These are phyloP conservation scores for Yarrowia keelungensis DNA, from an alignment of 805 yeast genomes.

Conservation along the genomic window DNA sequence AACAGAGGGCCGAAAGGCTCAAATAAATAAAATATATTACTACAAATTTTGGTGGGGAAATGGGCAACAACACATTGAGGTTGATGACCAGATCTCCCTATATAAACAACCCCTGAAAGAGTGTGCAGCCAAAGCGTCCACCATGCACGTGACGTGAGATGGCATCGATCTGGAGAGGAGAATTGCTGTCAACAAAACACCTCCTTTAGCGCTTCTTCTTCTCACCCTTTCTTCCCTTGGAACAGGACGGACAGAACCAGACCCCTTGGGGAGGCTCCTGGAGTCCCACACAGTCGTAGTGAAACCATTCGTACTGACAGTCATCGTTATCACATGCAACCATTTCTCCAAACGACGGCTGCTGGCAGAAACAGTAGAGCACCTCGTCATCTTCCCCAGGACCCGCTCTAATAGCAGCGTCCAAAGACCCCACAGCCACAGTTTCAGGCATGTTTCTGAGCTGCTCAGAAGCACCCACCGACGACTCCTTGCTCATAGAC, in stretches of 20 bases:
- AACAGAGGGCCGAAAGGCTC: too few relatives aligned
- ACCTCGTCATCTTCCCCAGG: slow-evolving; percentile 68
- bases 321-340: slow-evolving; percentile 92
- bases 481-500: slow-evolving; percentile 17
- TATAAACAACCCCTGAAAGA: not conserved
- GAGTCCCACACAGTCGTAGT: slow-evolving; percentile 91
- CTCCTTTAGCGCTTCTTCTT: slow-evolving; percentile 45
- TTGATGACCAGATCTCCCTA: not conserved
- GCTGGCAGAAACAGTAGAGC: slow-evolving; percentile 88
- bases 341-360: slow-evolving; percentile 95
- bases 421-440: slow-evolving; percentile 30
- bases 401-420: slow-evolving; percentile 23
- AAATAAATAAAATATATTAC: slow-evolving; percentile 19
- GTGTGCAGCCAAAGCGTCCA: not conserved
- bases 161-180: too few relatives aligned
- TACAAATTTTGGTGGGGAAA: slow-evolving; percentile 40
- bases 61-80: too few relatives aligned
- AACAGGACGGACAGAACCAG: slow-evolving; percentile 94
- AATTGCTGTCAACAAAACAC: too few relatives aligned
- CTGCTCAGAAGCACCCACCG: slow-evolving; percentile 33
- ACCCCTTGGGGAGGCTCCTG: slow-evolving; percentile 88
- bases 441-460: slow-evolving; percentile 39
- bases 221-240: slow-evolving; percentile 47
- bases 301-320: slow-evolving; percentile 95
- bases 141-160: not conserved